Evolutionary conservation across 164 flowering plant genomes (phyloP).

Genomic region (Sextonia rubra): DNA sequence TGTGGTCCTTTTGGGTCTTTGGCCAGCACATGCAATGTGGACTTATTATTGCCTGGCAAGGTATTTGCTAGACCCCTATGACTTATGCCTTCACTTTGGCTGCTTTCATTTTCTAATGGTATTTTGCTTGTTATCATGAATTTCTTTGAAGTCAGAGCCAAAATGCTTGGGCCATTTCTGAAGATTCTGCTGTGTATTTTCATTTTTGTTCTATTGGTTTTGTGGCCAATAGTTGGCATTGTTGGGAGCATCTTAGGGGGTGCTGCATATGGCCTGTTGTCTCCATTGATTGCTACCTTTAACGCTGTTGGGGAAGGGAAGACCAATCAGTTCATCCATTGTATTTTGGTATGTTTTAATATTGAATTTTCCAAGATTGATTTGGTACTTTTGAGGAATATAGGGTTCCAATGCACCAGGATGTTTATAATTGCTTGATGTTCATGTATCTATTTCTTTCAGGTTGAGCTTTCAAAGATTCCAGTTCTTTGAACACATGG

Average conservation of each 20-base stretch:
- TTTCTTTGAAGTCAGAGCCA: conserved; percentile 48
- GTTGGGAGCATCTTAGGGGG: conserved; percentile 62
- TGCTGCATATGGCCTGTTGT: conserved; percentile 58
- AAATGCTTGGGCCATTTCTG: conserved; percentile 67
- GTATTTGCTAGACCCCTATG: conserved; percentile 21
- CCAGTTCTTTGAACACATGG: neutral
- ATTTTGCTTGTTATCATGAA: conserved; percentile 7
- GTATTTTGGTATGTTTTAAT: conserved; percentile 48
- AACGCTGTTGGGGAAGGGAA: conserved; percentile 86
- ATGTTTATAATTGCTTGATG: neutral
- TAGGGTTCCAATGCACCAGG: neutral
- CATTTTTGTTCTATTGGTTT: conserved; percentile 36
- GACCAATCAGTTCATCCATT: conserved; percentile 50
- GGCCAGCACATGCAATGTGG: conserved; percentile 64
- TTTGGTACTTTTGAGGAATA: neutral
- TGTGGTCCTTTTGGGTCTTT: conserved; percentile 67
- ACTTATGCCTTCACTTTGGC: neutral
- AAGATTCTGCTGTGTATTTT: conserved; percentile 53
- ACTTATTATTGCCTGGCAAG: conserved; percentile 59
- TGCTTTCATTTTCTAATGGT: neutral
- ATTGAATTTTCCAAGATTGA: neutral
- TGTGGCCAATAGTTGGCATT: conserved; percentile 73
- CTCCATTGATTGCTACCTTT: conserved; percentile 77
- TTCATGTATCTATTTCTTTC: neutral
- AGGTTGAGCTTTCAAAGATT: neutral